Evolutionary conservation across 1,139 yeast genomes (phyloP), one percentile per base, ranked within the genome.

Genomic region (Blastobotrys malaysiensis): DNA sequence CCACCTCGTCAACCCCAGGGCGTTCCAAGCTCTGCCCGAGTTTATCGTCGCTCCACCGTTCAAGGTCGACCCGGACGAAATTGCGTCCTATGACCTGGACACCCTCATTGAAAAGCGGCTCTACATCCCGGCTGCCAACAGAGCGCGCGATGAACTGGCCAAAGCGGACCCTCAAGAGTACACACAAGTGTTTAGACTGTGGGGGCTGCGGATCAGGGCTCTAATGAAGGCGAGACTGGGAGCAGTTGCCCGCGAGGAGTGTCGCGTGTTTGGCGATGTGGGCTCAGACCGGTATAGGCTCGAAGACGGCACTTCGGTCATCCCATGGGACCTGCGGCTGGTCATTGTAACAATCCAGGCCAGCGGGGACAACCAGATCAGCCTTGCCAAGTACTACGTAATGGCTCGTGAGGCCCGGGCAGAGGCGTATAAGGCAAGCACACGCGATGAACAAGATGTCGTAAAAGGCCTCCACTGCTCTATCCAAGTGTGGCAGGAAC

Each of bases 251-350:
- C 52, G 63, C 11, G 66, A 63, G 19, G 69, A 65, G 48, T 58
- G 66, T 9, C 56, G 58, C 14, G 52, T 52, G 6, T 50, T 65
- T 7, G 68, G 65, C 18, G 68, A 65, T 43, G 53, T 64, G 22
- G 58, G 62, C 5, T 47, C 61, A 1, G 63, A 58, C 36, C 51
- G 55, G 19, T 65, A 61, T 48, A 52, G 69, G n/a, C 26, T 58
- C 5, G 55, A 58, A 9, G 59, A 59, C 31, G 68, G 66, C n/a
- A 59, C 58, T 11, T 59, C 63, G 24, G 52, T 65, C 9, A 64
- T 65, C 13, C 71, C 71, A 1, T 68, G 71, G 71, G 59, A 61
- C 3, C 54, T 67, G n/a, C 55, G 70, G 18, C 53, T 67, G 13
- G 45, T 65, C 16, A 52, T 62, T 9, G 59, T 63, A 7, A 58